phyloP scores from a whole-genome alignment of 1,139 yeast genomes.

The Suhomyces bokatorum region DNA sequence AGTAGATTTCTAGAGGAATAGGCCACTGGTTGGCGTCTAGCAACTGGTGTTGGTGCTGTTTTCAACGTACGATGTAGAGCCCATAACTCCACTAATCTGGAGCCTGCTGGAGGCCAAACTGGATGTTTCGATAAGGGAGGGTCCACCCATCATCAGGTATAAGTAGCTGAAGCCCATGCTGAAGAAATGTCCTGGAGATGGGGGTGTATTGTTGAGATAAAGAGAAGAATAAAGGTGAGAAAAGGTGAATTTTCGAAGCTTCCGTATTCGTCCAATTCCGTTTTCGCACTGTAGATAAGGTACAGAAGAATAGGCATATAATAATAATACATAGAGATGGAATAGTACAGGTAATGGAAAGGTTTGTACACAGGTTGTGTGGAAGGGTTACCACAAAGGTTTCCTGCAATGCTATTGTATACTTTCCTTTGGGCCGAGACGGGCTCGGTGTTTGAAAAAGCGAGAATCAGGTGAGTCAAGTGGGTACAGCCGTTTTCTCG shows the following conservation, averaged over 20 bases:
- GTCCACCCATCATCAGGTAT: conserved; percentile 4
- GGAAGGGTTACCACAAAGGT: no score
- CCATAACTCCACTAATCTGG: conserved; percentile 61
- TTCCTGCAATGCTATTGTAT: no score
- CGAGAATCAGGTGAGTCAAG: no score
- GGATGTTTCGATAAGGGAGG: background rate
- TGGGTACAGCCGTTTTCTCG: no score
- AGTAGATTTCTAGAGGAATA: conserved; percentile 11
- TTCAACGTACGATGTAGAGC: conserved; percentile 56
- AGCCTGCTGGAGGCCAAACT: conserved; percentile 10
- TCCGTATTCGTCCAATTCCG: background rate
- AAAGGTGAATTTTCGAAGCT: background rate
- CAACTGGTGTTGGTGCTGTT: background rate
- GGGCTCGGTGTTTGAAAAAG: no score
- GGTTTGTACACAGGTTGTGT: no score
- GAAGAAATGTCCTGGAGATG: background rate
- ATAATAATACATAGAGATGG: background rate
- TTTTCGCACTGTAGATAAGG: background rate
- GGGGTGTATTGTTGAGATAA: background rate
- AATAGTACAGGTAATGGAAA: no score
- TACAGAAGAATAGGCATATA: no score
- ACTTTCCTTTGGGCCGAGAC: no score
- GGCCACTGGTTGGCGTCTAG: background rate
- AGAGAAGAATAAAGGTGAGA: background rate
- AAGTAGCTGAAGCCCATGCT: conserved; percentile 9